Conservation (phyloP, 495 filamentous ascomycete species). For the Talaromyces adpressus region DNA sequence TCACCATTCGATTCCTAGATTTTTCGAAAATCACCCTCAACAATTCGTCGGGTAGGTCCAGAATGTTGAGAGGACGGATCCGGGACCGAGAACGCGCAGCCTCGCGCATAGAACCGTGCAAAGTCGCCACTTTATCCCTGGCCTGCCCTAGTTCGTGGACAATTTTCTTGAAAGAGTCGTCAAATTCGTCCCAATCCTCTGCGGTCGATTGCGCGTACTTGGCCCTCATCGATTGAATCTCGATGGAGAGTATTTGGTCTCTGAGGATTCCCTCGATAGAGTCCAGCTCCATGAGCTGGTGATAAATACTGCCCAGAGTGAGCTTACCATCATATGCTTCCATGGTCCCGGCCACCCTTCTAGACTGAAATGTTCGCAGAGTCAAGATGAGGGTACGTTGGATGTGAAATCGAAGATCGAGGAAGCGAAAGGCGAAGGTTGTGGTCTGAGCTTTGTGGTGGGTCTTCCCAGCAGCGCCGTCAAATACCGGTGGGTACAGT, state of each 20-base stretch:
- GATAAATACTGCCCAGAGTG: not conserved
- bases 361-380: not conserved
- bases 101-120: not conserved
- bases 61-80: not conserved
- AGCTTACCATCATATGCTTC: not conserved
- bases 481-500: too few species aligned
- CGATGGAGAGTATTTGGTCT: slow-evolving; percentile 17
- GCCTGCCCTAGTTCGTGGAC: not conserved
- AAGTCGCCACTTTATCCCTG: not conserved
- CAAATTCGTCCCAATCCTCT: not conserved
- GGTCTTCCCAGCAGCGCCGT: too few species aligned
- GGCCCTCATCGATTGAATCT: not conserved
- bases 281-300: slow-evolving; percentile 46
- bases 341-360: not conserved
- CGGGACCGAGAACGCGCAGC: not conserved
- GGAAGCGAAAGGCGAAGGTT: too few species aligned
- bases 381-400: not conserved
- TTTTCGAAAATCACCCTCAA: not conserved
- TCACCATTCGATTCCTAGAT: not conserved
- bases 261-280: slow-evolving; percentile 82
- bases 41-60: not conserved
- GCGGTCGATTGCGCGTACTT: not conserved
- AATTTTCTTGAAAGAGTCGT: not conserved
- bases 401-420: not conserved
- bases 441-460: too few species aligned